Conservation (phyloP, 352 stramenopile species). For the Globisporangium paroecandrum region DNA sequence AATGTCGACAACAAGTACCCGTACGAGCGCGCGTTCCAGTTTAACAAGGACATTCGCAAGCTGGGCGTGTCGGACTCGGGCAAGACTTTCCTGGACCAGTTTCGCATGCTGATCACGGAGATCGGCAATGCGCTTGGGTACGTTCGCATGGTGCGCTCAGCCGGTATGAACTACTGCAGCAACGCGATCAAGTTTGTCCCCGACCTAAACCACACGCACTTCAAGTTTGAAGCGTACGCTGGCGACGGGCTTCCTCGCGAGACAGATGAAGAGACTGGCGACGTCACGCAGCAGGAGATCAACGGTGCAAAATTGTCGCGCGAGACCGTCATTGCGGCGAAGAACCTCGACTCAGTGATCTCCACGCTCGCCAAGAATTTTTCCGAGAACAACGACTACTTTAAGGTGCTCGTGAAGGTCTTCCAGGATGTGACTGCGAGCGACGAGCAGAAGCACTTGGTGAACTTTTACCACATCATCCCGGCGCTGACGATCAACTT, state of each 20-base stretch:
- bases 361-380: slow-evolving; percentile 88
- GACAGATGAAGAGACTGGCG: slow-evolving; percentile 55
- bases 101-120: slow-evolving; percentile 89
- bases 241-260: slow-evolving; percentile 56
- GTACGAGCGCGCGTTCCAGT: slow-evolving; percentile 88
- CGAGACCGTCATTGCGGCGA: slow-evolving; percentile 79
- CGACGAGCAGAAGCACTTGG: slow-evolving; percentile 87
- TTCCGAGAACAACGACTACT: slow-evolving; percentile 92
- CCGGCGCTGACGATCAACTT: slow-evolving; percentile 89
- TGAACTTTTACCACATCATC: slow-evolving; percentile 91
- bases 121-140: slow-evolving; percentile 93
- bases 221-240: slow-evolving; percentile 74
- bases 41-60: slow-evolving; percentile 90
- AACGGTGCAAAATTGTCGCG: slow-evolving; percentile 63
- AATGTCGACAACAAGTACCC: slow-evolving; percentile 93
- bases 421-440: slow-evolving; percentile 88
- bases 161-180: slow-evolving; percentile 91
- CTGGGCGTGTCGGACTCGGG: slow-evolving; percentile 82
- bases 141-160: slow-evolving; percentile 91
- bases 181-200: slow-evolving; percentile 92
- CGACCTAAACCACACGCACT: slow-evolving; percentile 85
- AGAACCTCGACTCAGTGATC: slow-evolving; percentile 87
- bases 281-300: slow-evolving; percentile 42
- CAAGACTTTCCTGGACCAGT: slow-evolving; percentile 89
- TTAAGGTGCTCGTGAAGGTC: slow-evolving; percentile 87